Base-by-base conservation (phyloP, 1,284 basidiomycete species). In the Ganoderma multipileum region DNA sequence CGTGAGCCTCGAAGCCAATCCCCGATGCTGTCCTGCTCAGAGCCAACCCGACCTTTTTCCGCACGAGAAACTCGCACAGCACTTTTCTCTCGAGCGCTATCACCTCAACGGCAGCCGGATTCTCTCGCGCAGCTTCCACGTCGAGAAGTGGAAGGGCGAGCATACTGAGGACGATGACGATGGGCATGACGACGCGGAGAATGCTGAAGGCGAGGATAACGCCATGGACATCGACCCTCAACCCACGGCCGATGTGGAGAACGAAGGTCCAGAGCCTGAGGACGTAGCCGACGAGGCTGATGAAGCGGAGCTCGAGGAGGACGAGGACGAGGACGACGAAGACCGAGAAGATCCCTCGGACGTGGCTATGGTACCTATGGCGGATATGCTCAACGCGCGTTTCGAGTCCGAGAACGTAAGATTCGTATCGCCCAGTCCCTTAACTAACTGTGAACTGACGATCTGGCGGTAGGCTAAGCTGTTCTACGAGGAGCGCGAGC, bases 291-390 rank as follows among this genome's bases (percentile, higher is more conserved):
- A 79, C 4, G 76, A 73, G 6, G 76, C 76, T 12, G 80, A 80
- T 1, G 64, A 70, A 12, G 26, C 64, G 2, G 50, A 63, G 0
- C 33, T 68, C 16, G 63, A 36, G 16, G 67, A 65, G 1, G 78
- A 77, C 20, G 80, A 83, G n/a, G 82, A 83, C 28, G 84, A 83
- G 14, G 85, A 88, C 2, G 89, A 89, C 4, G 88, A 89, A 14
- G 89, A 90, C 12, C 84, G 81, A 3, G 89, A 90, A 63, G 88
- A 92, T 66, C 82, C 90, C 1, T 84, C 87, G 1, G 90, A 95
- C 72, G 91, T 96, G 12, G 91, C 94, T 0, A 98, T 99, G 96
- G 94, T 99, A 1, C 97, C 97, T 0, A 92, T 99, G 85, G 98
- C 97, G 1, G 97, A 99, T 80, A 91, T 99, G 85, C 84, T 97